A percentile compares a stretch with the other conserved stretches of the same genome.
These are phyloP conservation scores for Trypanosomatidae sp. DNA, from an alignment of 208 protist species.

Conservation along the genomic window DNA sequence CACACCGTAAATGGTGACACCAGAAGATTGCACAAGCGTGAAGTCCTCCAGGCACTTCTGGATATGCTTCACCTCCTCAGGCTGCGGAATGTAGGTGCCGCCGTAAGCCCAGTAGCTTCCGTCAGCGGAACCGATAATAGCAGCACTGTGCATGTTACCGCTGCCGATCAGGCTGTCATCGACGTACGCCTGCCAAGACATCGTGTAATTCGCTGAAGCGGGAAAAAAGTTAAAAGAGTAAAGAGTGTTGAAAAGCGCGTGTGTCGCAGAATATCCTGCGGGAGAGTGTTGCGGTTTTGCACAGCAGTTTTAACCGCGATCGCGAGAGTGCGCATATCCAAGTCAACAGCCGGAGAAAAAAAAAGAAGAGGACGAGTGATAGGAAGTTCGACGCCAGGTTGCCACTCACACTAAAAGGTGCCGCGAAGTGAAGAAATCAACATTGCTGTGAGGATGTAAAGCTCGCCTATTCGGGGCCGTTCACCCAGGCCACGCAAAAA, in stretches of 20 bases:
- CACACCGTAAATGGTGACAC: constrained; percentile 76
- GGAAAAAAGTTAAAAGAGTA: neutral
- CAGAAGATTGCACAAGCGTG: constrained; percentile 64
- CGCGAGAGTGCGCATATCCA: too few relatives aligned
- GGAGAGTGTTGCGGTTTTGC: neutral
- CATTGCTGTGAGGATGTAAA: too few relatives aligned
- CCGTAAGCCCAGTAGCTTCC: constrained; percentile 91
- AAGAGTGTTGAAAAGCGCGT: too few relatives aligned
- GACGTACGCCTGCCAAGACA: constrained; percentile 90
- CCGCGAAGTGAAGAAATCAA: too few relatives aligned
- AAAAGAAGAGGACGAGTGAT: neutral
- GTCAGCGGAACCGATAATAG: constrained; percentile 76
- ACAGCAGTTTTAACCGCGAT: too few relatives aligned
- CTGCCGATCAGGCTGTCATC: constrained; percentile 88
- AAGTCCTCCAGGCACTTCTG: constrained; percentile 66
- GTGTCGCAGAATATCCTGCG: too few relatives aligned
- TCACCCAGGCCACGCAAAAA: too few relatives aligned
- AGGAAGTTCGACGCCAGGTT: too few relatives aligned
- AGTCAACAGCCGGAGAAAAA: too few relatives aligned
- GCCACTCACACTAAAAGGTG: too few relatives aligned
- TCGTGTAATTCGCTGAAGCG: constrained; percentile 8
- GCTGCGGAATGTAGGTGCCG: constrained; percentile 83
- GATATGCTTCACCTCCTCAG: constrained; percentile 84
- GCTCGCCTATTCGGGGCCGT: too few relatives aligned
- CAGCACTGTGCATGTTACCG: constrained; percentile 87